phyloP scores from a whole-genome alignment of 2,329 filamentous ascomycete genomes.

The Ophiostoma piceae region DNA sequence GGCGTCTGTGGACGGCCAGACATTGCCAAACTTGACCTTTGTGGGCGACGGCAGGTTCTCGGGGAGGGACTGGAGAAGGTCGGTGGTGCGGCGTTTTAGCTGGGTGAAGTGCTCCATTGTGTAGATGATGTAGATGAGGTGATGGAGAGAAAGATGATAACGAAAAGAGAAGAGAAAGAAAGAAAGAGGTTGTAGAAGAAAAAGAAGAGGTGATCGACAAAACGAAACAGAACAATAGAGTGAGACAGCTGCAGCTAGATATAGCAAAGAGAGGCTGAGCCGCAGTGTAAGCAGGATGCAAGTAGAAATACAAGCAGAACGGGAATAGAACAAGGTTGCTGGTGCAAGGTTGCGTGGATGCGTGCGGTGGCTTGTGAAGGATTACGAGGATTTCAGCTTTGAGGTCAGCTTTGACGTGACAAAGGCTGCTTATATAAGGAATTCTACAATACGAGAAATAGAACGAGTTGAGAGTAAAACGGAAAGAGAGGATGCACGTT shows the following conservation, averaged over 20 bases:
- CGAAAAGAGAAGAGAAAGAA: background rate
- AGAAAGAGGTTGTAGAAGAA: background rate
- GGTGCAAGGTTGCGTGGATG: background rate
- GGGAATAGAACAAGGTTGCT: background rate
- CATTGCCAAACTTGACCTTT: conserved; percentile 21
- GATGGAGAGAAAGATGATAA: too few relatives aligned
- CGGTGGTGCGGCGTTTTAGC: conserved; percentile 52
- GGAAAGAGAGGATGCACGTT: background rate
- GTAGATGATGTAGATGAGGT: background rate
- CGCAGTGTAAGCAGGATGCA: background rate
- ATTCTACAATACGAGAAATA: background rate
- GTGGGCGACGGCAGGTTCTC: conserved; percentile 38
- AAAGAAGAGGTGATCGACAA: background rate
- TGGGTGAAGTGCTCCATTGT: conserved; percentile 49
- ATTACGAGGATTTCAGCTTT: conserved; percentile 9
- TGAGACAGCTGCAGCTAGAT: conserved; percentile 2
- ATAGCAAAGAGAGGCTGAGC: background rate
- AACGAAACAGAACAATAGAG: background rate
- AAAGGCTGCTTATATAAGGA: conserved; percentile 7
- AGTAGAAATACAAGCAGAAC: background rate
- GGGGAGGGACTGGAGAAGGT: conserved; percentile 48
- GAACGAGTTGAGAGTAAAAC: background rate
- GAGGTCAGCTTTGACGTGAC: background rate
- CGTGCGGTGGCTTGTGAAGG: conserved; percentile 4
- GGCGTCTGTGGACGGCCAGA: background rate